Percentiles rank a stretch among this genome's conserved stretches.
Conservation (phyloP, 73 alveolate genomes). For the Breviolum minutum region DNA sequence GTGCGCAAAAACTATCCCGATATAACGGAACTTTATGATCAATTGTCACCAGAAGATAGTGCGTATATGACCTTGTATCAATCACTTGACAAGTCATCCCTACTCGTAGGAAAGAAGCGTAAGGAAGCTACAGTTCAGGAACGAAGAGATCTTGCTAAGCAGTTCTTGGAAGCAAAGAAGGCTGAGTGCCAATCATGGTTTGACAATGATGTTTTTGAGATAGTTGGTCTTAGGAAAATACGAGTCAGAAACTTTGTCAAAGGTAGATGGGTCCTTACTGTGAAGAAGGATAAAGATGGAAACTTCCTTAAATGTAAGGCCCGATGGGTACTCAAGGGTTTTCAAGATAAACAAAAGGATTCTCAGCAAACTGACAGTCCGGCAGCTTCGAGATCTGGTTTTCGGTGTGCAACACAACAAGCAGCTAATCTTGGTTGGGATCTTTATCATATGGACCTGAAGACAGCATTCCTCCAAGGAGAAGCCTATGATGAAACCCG, state of each 20-base stretch:
- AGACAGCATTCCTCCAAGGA: constrained; percentile 62
- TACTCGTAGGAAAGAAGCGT: not conserved
- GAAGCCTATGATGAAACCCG: constrained; percentile 25
- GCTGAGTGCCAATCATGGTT: no score
- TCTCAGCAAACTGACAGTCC: constrained; percentile 45
- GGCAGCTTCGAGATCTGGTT: not conserved
- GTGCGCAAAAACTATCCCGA: no score
- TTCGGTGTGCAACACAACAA: not conserved
- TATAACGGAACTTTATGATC: no score
- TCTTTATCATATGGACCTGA: not conserved
- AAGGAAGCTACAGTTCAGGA: not conserved
- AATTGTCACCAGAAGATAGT: no score
- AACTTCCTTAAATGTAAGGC: constrained; percentile 43
- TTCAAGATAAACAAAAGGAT: not conserved
- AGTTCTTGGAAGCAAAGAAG: constrained; percentile 19
- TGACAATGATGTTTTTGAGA: constrained; percentile 27
- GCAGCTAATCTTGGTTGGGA: not conserved
- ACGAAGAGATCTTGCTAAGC: not conserved
- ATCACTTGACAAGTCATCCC: no score
- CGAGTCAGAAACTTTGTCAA: not conserved
- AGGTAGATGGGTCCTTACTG: constrained; percentile 20
- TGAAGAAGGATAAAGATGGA: not conserved
- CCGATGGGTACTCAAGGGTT: constrained; percentile 8
- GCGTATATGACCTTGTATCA: not conserved
- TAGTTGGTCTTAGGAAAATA: not conserved